Conservation (phyloP, 306 rosid genomes). For the Lagenaria siceraria region DNA sequence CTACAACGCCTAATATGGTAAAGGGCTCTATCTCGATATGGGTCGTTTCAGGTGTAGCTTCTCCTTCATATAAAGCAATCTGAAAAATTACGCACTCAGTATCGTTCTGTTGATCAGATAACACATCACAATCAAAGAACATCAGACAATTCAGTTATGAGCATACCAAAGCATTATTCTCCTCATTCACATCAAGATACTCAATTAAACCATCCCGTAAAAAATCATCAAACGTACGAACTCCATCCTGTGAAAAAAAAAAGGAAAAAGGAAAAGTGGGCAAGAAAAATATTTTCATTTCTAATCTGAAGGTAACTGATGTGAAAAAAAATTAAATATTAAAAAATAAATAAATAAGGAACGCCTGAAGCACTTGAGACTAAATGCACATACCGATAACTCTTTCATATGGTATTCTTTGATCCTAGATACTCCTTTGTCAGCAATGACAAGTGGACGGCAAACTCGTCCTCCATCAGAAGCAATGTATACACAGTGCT, state of each 20-base stretch:
- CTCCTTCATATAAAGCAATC: conserved; percentile 87
- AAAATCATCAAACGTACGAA: conserved; percentile 68
- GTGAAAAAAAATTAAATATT: too few relatives aligned
- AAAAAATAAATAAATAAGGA: too few relatives aligned
- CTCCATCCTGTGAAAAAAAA: conserved; percentile 48
- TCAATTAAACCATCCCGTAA: conserved; percentile 80
- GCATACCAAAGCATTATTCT: conserved; percentile 87
- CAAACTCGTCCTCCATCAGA: conserved; percentile 98
- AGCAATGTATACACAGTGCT: conserved; percentile 79
- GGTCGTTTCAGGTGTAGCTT: conserved; percentile 57
- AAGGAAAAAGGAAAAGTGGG: conserved; percentile 7
- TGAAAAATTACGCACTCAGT: conserved; percentile 16
- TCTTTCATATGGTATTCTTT: conserved; percentile 89
- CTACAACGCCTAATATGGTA: conserved; percentile 78
- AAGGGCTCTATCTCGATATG: conserved; percentile 93
- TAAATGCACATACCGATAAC: conserved; percentile 39
- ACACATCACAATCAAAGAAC: conserved; percentile 6
- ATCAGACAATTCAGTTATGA: conserved; percentile 4
- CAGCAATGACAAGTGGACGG: conserved; percentile 91
- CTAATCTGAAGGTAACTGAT: not conserved
- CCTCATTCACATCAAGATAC: conserved; percentile 95
- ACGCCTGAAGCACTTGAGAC: not conserved
- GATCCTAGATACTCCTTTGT: conserved; percentile 74
- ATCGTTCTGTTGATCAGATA: not conserved
- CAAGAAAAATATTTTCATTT: not conserved